Percentiles rank a stretch among this genome's conserved stretches.
phyloP scores from a whole-genome alignment of 345 rosid genomes.

The Nephelium lappaceum region DNA sequence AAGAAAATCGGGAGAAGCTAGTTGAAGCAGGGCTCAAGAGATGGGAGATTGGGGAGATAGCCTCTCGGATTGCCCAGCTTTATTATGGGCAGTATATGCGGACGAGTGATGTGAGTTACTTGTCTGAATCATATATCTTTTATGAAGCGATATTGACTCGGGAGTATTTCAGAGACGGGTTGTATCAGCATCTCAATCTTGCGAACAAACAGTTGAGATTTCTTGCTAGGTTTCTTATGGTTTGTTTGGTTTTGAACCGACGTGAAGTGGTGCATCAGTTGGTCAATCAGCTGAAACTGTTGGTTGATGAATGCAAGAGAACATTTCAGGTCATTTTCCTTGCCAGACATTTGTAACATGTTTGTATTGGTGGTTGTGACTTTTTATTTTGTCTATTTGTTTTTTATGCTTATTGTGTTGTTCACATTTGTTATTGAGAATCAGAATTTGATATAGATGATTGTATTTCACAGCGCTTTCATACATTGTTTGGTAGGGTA shows the following conservation, averaged over 20 bases:
- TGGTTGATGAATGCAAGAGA: slow-evolving; percentile 92
- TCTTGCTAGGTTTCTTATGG: slow-evolving; percentile 90
- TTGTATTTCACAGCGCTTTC: not conserved
- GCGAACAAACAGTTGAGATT: slow-evolving; percentile 93
- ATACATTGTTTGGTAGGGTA: not conserved
- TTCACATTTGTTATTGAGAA: not conserved
- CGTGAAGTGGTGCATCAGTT: slow-evolving; percentile 83
- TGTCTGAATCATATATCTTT: slow-evolving; percentile 84
- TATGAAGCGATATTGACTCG: slow-evolving; percentile 82
- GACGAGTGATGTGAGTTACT: slow-evolving; percentile 77
- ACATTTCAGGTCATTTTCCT: slow-evolving; percentile 67
- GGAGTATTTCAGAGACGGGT: slow-evolving; percentile 89
- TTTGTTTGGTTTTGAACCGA: slow-evolving; percentile 80
- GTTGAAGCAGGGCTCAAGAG: slow-evolving; percentile 93
- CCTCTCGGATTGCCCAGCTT: slow-evolving; percentile 91
- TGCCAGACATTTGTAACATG: not conserved
- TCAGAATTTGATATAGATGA: not conserved
- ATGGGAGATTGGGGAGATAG: slow-evolving; percentile 98
- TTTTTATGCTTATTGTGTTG: not conserved
- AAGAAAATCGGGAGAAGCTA: slow-evolving; percentile 87
- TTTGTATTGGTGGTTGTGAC: not conserved
- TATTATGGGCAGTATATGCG: slow-evolving; percentile 95
- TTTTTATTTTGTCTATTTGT: not conserved
- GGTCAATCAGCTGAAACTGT: slow-evolving; percentile 73
- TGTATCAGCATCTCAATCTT: slow-evolving; percentile 74